Evolutionary conservation across 2,329 filamentous ascomycete species (phyloP), one percentile per base, ranked within the genome.

Genomic region (Fusarium chlamydosporum): DNA sequence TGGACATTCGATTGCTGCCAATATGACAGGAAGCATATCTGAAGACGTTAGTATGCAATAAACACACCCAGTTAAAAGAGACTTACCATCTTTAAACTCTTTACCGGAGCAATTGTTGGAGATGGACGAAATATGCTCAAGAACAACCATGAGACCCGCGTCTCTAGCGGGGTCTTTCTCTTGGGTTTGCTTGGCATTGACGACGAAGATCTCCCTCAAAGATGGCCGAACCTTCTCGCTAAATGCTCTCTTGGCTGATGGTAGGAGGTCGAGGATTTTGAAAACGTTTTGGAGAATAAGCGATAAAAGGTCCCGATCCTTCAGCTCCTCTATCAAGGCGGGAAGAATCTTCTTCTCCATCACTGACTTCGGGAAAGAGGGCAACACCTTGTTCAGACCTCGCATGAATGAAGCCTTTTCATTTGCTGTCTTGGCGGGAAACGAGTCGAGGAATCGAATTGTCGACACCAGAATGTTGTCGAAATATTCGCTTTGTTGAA

Each of bases 401-500:
- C 93, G 89, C 86, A 99, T 88, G 77, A 99, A 99, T 60, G 94
- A 91, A 8, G 91, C 86, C 78, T 99, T 99, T 76, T 99, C 96
- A 66, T 89, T 92, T 0, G 92, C 86, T 2, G 94, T 97, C 81
- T 99, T 99, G 34, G 93, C 92, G 0, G 96, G 95, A 61, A 99
- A 88, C 0, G 90, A 88, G 73, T 99, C 96, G 27, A 99, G 83
- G 76, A 99, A 99, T 13, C 96, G 92, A 66, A 99, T 97, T 0
- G 96, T 97, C 0, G 94, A 97, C 23, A 99, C 93, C 6, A 99
- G 84, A 45, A 98, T 92, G 75, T 98, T 99, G 80, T 99, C 94
- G 77, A 99, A 99, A 77, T 96, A 99, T 70, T 93, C 90, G 75
- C 94, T 96, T 78, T 97, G 89, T 76, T 99, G 96, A 72, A 99